These are phyloP conservation scores for Populus trichocarpa DNA, from an alignment of 441 rosid genomes.

Conservation along the genomic window DNA sequence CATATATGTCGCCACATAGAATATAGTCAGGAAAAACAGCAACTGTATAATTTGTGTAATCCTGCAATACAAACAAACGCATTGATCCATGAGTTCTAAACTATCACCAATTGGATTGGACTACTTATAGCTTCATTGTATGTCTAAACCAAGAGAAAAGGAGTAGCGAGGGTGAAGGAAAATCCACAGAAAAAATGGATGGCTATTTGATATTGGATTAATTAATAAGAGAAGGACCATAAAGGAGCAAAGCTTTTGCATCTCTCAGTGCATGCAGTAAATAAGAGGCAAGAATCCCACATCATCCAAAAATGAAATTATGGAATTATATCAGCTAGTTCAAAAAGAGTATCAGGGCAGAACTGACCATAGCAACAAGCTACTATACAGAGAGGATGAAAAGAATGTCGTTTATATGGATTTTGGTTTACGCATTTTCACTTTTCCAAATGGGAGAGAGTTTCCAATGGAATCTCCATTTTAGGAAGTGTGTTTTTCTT, in stretches of 20 bases:
- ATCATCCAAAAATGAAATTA: neutral
- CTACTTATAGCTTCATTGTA: neutral
- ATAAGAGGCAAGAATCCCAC: neutral
- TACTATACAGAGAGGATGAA: neutral
- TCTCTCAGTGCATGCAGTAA: neutral
- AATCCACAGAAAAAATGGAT: too few relatives aligned
- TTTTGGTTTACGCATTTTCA: neutral
- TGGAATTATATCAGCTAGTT: neutral
- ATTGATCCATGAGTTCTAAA: too few relatives aligned
- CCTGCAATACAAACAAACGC: slow-evolving; percentile 35
- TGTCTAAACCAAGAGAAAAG: too few relatives aligned
- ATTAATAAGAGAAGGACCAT: neutral
- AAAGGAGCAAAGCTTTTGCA: neutral
- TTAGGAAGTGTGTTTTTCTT: too few relatives aligned
- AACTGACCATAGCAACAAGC: neutral
- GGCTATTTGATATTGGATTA: too few relatives aligned
- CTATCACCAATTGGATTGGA: neutral
- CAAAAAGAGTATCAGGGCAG: neutral
- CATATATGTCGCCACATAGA: slow-evolving; percentile 36
- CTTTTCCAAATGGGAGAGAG: neutral
- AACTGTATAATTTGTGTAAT: slow-evolving; percentile 32
- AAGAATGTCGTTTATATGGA: neutral
- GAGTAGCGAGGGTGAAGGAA: too few relatives aligned
- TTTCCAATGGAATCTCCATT: neutral
- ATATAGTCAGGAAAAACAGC: slow-evolving; percentile 50